Evolutionary conservation across 257 asterid species (phyloP).

Genomic region (Rhazya stricta): DNA sequence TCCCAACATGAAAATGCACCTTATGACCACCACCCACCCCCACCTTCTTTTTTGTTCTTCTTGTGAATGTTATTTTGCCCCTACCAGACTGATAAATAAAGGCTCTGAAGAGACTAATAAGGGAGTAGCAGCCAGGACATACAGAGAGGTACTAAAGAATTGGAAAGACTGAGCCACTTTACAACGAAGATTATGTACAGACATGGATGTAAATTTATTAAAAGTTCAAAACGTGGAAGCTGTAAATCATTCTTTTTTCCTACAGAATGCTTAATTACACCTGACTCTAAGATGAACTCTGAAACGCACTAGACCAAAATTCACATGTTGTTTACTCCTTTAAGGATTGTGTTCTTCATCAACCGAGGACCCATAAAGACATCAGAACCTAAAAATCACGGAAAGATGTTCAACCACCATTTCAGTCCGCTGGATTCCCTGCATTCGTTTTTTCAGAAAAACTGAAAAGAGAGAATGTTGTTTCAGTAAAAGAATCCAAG

Average conservation of each 20-base stretch:
- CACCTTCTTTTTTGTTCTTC: no score
- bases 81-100: background rate
- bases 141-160: background rate
- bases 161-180: background rate
- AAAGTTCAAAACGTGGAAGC: background rate
- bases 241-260: background rate
- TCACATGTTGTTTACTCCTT: background rate
- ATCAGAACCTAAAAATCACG: background rate
- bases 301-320: background rate
- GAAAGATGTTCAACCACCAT: background rate
- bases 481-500: background rate
- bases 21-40: no score
- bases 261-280: background rate
- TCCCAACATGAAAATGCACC: no score
- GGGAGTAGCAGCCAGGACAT: background rate
- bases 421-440: background rate
- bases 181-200: background rate
- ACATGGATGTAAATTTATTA: background rate
- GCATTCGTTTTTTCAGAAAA: background rate
- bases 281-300: slow-evolving; percentile 3
- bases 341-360: background rate
- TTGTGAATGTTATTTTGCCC: background rate
- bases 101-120: background rate
- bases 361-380: background rate
- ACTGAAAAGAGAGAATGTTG: background rate